Base-by-base conservation (phyloP, 1,284 basidiomycete genomes). In the Cutaneotrichosporon sp. region DNA sequence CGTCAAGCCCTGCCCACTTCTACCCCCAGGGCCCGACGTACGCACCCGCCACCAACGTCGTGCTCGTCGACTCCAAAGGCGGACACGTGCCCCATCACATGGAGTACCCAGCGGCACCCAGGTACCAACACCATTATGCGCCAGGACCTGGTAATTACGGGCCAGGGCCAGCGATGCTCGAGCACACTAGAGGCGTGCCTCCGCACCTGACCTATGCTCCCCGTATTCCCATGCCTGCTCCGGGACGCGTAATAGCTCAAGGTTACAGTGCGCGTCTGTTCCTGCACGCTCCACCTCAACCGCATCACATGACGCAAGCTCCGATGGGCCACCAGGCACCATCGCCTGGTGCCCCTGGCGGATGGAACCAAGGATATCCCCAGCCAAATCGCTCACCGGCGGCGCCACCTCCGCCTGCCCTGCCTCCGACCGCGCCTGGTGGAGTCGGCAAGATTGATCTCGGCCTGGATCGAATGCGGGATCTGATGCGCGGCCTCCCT, bases 381-480 rank as follows among this genome's bases (percentile, higher is more conserved):
- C 20, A 24, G 20, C 51, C 22, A 7, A 20, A 38, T 22, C 34
- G 51, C 13, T 25, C 51, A 14, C 51, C 51, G 4, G 33, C 34
- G 20, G 51, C 14, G 14, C 51, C 11, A 10, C 34, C 51, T 24
- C 51, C 51, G 20, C 33, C 22, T 25, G n/a, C n/a, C 10, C 50
- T 24, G 13, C 51, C 51, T 18, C 51, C 51, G 7, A 25, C 24
- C 3, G 34, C 51, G 2, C 34, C 51, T 4, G 42, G 38, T 34
- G 72, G 73, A 1, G 63, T 65, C 1, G 72, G 72, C 34, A 72
- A 72, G 62, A 93, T 97, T 73, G 87, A 90, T 66, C 86, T 97
- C 10, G 87, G 87, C 1, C 83, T 97, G 1, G 82, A 87, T 43
- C 86, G 92, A 5, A 87, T 97, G 68, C 75, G 75, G 25, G 77